These are phyloP conservation scores for Cucurbita ficifolia DNA, from an alignment of 306 rosid species.

Conservation along the genomic window DNA sequence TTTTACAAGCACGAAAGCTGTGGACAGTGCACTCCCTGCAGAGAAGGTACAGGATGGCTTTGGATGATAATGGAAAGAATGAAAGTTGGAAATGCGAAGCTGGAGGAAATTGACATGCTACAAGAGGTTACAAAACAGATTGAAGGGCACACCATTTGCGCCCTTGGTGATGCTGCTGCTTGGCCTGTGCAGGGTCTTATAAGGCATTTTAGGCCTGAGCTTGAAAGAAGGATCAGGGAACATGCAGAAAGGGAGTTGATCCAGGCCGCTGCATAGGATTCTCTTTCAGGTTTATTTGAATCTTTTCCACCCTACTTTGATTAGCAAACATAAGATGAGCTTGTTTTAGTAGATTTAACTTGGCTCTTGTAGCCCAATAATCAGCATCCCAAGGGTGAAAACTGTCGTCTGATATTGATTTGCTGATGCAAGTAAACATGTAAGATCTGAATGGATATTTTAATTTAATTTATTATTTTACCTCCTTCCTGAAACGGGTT, in stretches of 20 bases:
- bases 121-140: slow-evolving; percentile 97
- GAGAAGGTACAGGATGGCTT: slow-evolving; percentile 99
- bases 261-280: slow-evolving; percentile 64
- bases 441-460: not conserved
- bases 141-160: slow-evolving; percentile 96
- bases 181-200: slow-evolving; percentile 99
- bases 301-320: not conserved
- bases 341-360: not conserved
- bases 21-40: slow-evolving; percentile 98
- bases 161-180: slow-evolving; percentile 98
- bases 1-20: slow-evolving; percentile 99
- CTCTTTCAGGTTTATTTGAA: slow-evolving; percentile 28
- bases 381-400: not conserved
- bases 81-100: slow-evolving; percentile 93
- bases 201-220: slow-evolving; percentile 95
- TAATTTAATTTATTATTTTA: not conserved
- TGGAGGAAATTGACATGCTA: slow-evolving; percentile 98
- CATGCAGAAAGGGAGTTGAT: slow-evolving; percentile 77
- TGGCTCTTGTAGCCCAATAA: not conserved
- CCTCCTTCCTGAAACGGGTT: not conserved
- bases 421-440: not conserved
- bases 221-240: slow-evolving; percentile 89
- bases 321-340: not conserved
- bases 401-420: not conserved
- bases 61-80: slow-evolving; percentile 97